Evolutionary conservation across 1,139 yeast genomes (phyloP).

Genomic region (Diutina neorugosa): DNA sequence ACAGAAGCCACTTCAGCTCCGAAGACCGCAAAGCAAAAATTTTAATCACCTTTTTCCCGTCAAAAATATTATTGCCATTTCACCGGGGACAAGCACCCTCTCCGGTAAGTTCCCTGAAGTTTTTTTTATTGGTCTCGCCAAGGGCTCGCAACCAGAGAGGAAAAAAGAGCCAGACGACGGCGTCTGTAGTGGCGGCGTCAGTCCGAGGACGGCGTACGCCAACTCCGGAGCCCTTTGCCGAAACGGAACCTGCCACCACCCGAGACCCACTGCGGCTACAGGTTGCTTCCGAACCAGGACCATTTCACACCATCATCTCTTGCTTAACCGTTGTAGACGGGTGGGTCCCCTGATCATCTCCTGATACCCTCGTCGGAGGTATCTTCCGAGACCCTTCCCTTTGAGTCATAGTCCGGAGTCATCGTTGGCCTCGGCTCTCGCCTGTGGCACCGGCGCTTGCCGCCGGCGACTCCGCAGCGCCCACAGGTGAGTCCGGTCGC

Average conservation of each 20-base stretch:
- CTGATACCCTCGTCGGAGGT: not conserved
- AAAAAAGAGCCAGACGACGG: too few species aligned
- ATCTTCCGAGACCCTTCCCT: not conserved
- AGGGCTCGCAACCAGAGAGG: not conserved
- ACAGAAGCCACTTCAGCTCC: too few species aligned
- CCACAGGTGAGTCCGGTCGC: not conserved
- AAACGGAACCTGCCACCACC: not conserved
- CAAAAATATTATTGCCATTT: too few species aligned
- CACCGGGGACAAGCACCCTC: too few species aligned
- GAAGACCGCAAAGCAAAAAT: too few species aligned
- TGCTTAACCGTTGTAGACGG: not conserved
- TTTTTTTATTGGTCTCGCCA: not conserved
- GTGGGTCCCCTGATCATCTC: not conserved
- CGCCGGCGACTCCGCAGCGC: not conserved
- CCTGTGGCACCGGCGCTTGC: not conserved
- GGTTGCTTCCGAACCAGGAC: too few species aligned
- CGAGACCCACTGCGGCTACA: too few species aligned
- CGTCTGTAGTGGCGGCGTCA: not conserved
- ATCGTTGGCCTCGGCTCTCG: not conserved
- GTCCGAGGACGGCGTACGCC: not conserved
- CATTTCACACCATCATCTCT: too few species aligned
- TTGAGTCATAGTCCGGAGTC: not conserved
- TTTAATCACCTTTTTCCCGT: too few species aligned
- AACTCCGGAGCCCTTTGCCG: not conserved
- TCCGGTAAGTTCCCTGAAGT: too few species aligned